Evolutionary conservation across 2,329 filamentous ascomycete genomes (phyloP).

Genomic region (Dryadomyces sulphureus): DNA sequence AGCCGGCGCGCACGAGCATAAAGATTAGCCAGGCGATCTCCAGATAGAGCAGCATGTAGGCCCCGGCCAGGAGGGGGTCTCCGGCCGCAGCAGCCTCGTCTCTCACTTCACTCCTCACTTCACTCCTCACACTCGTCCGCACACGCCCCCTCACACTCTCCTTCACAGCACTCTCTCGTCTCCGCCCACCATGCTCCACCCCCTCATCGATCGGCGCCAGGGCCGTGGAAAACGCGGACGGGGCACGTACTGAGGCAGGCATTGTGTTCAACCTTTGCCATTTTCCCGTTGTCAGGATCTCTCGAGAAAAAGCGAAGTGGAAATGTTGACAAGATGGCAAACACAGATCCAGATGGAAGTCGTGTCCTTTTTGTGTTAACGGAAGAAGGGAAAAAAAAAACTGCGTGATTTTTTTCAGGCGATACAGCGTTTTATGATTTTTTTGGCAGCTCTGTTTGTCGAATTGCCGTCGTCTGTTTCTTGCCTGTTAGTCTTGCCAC

Average conservation of each 20-base stretch:
- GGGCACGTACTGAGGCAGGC: constrained; percentile 46
- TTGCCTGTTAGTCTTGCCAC: not conserved
- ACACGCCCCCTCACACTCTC: not conserved
- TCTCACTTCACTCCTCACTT: constrained; percentile 13
- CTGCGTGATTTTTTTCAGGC: constrained; percentile 3
- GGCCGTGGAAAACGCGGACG: constrained; percentile 11
- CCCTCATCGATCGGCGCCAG: constrained; percentile 5
- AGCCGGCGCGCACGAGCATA: constrained; percentile 27
- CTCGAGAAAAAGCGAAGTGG: not conserved
- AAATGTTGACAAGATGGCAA: too few relatives aligned
- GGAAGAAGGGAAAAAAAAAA: not conserved
- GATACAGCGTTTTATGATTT: not conserved
- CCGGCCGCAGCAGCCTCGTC: not conserved
- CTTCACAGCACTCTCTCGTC: not conserved
- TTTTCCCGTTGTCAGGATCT: constrained; percentile 16
- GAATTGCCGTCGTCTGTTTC: not conserved
- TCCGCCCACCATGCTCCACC: not conserved
- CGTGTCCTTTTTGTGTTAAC: not conserved
- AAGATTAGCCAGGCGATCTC: constrained; percentile 46
- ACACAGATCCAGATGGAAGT: not conserved
- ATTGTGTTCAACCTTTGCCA: constrained; percentile 43
- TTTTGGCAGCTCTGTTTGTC: not conserved
- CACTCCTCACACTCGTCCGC: constrained; percentile 12
- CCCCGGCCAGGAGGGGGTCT: constrained; percentile 26
- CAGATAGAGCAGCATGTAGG: constrained; percentile 39